Conservation (phyloP, 192 early-diverging fungal species). For the Coemansia interrupta region DNA sequence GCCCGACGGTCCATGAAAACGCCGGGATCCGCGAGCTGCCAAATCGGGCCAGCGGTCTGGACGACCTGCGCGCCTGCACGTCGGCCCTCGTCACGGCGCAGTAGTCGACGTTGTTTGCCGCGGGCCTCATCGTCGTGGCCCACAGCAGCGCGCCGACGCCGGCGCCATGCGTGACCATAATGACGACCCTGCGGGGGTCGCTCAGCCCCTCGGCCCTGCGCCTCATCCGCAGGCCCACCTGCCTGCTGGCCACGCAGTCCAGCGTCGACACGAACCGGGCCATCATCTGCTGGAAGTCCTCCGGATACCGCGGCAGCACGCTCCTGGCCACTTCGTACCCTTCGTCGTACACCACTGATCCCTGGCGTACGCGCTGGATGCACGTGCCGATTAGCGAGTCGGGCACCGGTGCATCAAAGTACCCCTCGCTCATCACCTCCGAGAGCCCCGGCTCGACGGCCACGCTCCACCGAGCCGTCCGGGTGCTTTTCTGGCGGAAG, state of each 20-base stretch:
- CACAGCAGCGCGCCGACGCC: constrained; percentile 38
- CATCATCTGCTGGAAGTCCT: constrained; percentile 47
- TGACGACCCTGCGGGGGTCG: constrained; percentile 14
- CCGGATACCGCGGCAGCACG: constrained; percentile 32
- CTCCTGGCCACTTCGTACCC: constrained; percentile 5
- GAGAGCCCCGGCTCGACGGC: constrained; percentile 43
- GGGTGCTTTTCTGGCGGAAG: constrained; percentile 8
- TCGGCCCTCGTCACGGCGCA: constrained; percentile 35
- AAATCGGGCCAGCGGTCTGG: constrained; percentile 22
- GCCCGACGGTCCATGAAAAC: constrained; percentile 26
- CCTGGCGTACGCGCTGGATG: constrained; percentile 1
- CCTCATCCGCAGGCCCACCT: constrained; percentile 5
- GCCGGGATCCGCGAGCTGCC: constrained; percentile 26
- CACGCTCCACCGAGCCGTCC: constrained; percentile 8
- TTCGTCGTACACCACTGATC: constrained; percentile 12
- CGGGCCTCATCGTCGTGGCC: constrained; percentile 34
- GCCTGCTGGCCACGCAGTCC: constrained; percentile 12
- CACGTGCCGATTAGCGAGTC: constrained; percentile 19
- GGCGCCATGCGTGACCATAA: constrained; percentile 49
- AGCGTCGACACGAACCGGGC: constrained; percentile 37
- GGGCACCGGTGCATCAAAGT: constrained; percentile 35
- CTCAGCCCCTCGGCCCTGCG: neutral
- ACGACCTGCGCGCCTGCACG: constrained; percentile 5
- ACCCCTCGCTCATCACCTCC: constrained; percentile 46
- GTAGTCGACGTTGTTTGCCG: constrained; percentile 29